Evolutionary conservation across 2,329 filamentous ascomycete genomes (phyloP), one percentile per base, ranked within the genome.

Genomic region (Penicillium sp.): DNA sequence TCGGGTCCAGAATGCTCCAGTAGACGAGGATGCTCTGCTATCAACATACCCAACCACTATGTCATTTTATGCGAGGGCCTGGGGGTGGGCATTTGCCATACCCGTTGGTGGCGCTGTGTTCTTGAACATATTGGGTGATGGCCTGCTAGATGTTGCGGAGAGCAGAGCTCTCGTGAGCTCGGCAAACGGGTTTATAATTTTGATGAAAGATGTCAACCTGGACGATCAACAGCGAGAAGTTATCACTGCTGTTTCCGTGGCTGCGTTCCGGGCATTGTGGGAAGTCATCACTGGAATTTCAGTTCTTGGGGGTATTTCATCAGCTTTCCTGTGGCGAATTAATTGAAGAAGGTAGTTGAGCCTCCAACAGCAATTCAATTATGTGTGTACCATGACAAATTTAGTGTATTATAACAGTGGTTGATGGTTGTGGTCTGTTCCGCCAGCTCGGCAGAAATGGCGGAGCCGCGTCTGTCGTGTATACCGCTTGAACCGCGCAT

Each of bases 21-120:
- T 66, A 64, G 31, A 75, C 72, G 73, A 76, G 72, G 56, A 68
- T 63, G 1, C 72, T 74, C 57, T 64, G 72, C 11, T 69, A 69
- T 47, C 61, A 2, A 61, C 45, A 1, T 47, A 56, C 13, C 62
- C 62, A 11, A 54, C 51, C 16, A 53, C 53, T 3, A 48, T 65
- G 5, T 56, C 61, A 3, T 52, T 56, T 32, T 60, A 60, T 10
- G 53, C 57, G 55, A 54, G 60, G 21, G 73, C 69, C 5, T 68
- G 79, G 52, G 78, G 79, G 1, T 77, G 78, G 76, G 72, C 72
- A 10, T 54, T 77, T 22, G 77, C 77, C 9, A 69, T 80, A 5
- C 74, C 75, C 16, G 58, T 75, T 8, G 68, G 72, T 3, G 71
- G 69, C 5, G 67, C 72, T 1, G 58, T 79, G 7, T 74, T 80